Conservation (phyloP, 2,329 filamentous ascomycete genomes). For the Colletotrichum echinochloae region DNA sequence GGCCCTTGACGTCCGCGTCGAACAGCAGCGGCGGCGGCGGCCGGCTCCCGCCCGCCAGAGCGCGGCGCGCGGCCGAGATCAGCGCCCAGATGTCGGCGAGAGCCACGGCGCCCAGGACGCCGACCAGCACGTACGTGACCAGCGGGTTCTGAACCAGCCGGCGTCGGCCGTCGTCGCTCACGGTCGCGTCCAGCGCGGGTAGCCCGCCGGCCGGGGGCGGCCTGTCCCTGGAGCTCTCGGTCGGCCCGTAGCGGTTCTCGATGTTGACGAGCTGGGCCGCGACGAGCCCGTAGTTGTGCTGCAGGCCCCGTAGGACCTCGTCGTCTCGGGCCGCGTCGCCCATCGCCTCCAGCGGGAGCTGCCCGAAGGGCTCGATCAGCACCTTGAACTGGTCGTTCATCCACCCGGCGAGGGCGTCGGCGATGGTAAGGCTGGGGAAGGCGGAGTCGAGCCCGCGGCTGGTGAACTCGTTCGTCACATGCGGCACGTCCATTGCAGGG, state of each 20-base stretch:
- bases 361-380: neutral
- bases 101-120: constrained; percentile 3
- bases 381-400: neutral
- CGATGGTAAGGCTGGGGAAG: neutral
- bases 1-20: constrained; percentile 16
- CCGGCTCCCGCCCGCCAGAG: neutral
- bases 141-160: constrained; percentile 19
- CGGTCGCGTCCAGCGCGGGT: neutral
- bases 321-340: constrained; percentile 10
- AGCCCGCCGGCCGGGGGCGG: constrained; percentile 1
- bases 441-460: too few relatives aligned
- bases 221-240: neutral
- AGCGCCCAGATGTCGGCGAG: neutral
- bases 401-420: neutral
- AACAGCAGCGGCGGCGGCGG: too few relatives aligned
- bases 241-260: constrained; percentile 4
- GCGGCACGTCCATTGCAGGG: constrained; percentile 7
- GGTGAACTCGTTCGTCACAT: neutral
- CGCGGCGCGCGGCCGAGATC: neutral
- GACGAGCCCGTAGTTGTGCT: neutral
- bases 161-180: neutral
- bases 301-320: neutral
- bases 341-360: neutral
- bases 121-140: constrained; percentile 4
- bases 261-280: constrained; percentile 18